Percentiles rank a stretch among this genome's conserved stretches.
These are phyloP conservation scores for Neopestalotiopsis clavispora DNA, from an alignment of 2,329 filamentous ascomycete genomes.

Conservation along the genomic window DNA sequence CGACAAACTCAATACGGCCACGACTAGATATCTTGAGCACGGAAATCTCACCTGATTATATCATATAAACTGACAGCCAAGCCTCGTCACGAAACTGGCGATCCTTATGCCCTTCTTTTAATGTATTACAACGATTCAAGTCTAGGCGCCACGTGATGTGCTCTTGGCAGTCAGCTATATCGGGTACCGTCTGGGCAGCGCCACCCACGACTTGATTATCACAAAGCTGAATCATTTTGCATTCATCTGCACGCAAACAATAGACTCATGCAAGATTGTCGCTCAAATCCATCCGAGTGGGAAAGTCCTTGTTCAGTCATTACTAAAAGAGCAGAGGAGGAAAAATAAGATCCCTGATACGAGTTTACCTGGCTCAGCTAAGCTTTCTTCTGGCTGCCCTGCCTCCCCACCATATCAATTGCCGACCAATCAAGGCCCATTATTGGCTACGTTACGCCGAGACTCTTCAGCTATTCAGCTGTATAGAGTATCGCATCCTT, in stretches of 20 bases:
- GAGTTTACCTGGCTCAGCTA: not conserved
- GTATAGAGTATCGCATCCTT: slow-evolving; percentile 8
- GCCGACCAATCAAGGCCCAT: not conserved
- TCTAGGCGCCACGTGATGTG: not conserved
- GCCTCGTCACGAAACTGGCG: too few species aligned
- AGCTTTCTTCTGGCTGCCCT: not conserved
- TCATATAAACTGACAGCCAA: too few species aligned
- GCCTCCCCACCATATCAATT: too few species aligned
- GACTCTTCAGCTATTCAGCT: slow-evolving; percentile 8
- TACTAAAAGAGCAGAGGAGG: not conserved
- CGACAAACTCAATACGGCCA: too few species aligned
- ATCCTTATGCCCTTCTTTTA: too few species aligned
- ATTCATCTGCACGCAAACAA: not conserved
- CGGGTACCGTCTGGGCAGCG: not conserved
- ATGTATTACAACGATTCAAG: not conserved
- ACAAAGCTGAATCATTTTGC: not conserved
- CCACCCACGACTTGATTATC: not conserved
- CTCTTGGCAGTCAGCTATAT: slow-evolving; percentile 16
- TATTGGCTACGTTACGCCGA: not conserved
- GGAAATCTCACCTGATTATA: too few species aligned
- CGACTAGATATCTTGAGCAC: too few species aligned
- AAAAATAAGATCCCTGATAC: not conserved
- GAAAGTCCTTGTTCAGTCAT: not conserved
- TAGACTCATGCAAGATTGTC: slow-evolving; percentile 4
- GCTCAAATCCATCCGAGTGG: not conserved